Evolutionary conservation across 176 grass and related monocot species (phyloP), one percentile per base, ranked within the genome.

Genomic region (Raddia distichophylla): DNA sequence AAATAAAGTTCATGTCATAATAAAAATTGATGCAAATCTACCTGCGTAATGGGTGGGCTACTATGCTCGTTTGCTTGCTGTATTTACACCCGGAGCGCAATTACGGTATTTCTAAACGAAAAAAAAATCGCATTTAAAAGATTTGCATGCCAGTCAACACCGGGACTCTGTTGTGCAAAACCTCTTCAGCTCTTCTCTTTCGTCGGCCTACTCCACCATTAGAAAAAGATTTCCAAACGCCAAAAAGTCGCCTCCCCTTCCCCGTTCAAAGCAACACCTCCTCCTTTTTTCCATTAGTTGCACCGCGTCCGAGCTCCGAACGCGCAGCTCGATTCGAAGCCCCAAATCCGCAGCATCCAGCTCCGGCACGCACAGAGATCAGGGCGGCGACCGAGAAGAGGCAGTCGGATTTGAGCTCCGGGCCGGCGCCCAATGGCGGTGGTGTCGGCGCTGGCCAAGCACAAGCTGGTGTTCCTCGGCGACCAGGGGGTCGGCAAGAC

Each of bases 401-500:
- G 8, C 4, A 44, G 12, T 34, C 27, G 44, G 27, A 32, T 16
- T 48, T 16, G 20, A 71, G 73, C 54, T 32, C 22, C n/a, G 49
- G 64, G 1, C 8, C 0, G 32, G 3, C 0, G 34, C 22, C 1
- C 34, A 6, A 63, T 71, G 81, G 79, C 85, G 77, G 85, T 80
- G 71, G 82, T 93, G 75, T 93, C 93, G 76, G 88, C 88, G 72
- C 70, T 97, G 79, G 85, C 93, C 59, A 97, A 93, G 86, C 82
- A 93, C 85, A 97, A 93, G 83, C 83, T 97, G 73, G 94, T 97
- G 15, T 93, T 97, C 91, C 81, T 93, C 50, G 91, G 91, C 64
- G 88, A 97, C 89, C 91, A 97, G 76, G 69, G 86, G 15, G 94
- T 91, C 18, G 94, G 91, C 60, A 97, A 97, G 82, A 91, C 94